These are phyloP conservation scores for Kregervanrija pseudodelftensis DNA, from an alignment of 805 yeast genomes.

Conservation along the genomic window DNA sequence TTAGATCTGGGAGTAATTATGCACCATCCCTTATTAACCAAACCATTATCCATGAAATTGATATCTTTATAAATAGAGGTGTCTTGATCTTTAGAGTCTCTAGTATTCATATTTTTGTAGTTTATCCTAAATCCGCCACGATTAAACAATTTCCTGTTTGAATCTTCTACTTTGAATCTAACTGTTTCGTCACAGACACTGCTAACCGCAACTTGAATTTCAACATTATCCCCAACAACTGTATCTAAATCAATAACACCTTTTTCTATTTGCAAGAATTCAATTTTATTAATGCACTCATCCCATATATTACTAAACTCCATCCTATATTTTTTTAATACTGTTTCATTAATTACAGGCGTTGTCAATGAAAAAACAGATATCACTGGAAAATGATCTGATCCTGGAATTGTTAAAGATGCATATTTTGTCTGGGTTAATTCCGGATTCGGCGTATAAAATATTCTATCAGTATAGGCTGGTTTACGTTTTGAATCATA, in stretches of 20 bases:
- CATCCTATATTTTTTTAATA: slow-evolving; percentile 29
- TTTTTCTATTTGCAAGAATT: slow-evolving; percentile 34
- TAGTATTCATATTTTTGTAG: neutral
- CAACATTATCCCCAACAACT: slow-evolving; percentile 4
- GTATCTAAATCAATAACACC: neutral
- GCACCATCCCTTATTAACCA: neutral
- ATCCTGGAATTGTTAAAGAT: slow-evolving; percentile 22
- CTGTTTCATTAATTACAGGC: slow-evolving; percentile 30
- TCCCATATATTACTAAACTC: slow-evolving; percentile 29
- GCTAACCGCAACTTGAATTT: slow-evolving; percentile 20
- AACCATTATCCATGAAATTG: neutral
- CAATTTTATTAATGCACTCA: slow-evolving; percentile 17
- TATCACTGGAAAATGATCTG: slow-evolving; percentile 54
- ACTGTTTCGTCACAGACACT: slow-evolving; percentile 32
- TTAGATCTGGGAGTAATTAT: slow-evolving; percentile 1
- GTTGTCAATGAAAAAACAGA: slow-evolving; percentile 28
- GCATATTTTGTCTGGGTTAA: slow-evolving; percentile 15
- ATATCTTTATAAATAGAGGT: slow-evolving; percentile 1
- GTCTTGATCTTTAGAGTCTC: slow-evolving; percentile 5
- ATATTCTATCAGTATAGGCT: slow-evolving; percentile 53
- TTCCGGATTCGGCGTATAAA: slow-evolving; percentile 27
- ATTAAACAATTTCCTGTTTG: slow-evolving; percentile 18
- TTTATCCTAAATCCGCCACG: slow-evolving; percentile 9
- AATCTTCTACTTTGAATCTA: slow-evolving; percentile 31
- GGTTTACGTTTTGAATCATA: slow-evolving; percentile 37